These are phyloP conservation scores for Colletotrichum sublineola DNA, from an alignment of 2,329 filamentous ascomycete species.

Conservation along the genomic window DNA sequence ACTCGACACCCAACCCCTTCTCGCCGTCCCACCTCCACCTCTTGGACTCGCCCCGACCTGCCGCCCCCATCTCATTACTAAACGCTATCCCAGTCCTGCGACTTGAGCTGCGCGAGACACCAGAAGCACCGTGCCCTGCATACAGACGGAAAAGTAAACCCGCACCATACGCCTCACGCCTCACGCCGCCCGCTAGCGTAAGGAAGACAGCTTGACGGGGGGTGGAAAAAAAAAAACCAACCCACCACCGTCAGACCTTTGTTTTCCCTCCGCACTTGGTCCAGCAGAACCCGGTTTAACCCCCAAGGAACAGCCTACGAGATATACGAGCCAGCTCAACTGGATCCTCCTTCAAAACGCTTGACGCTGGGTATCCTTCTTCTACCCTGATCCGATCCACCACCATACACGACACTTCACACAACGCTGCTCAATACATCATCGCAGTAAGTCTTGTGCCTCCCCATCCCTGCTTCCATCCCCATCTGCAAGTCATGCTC, in stretches of 20 bases:
- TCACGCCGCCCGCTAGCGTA: constrained; percentile 36
- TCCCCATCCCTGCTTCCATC: constrained; percentile 23
- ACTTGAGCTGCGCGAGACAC: constrained; percentile 40
- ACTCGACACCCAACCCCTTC: constrained; percentile 30
- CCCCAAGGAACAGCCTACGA: constrained; percentile 27
- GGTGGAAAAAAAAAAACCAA: background rate
- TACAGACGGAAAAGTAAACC: constrained; percentile 36
- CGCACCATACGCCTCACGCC: constrained; percentile 28
- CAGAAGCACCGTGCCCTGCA: constrained; percentile 37
- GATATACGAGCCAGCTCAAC: constrained; percentile 31
- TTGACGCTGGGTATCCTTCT: constrained; percentile 18
- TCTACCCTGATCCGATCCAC: constrained; percentile 11
- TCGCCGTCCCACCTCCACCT: constrained; percentile 19
- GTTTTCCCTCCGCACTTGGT: constrained; percentile 38
- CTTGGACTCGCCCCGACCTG: constrained; percentile 35
- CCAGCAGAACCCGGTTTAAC: constrained; percentile 17
- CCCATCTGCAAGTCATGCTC: constrained; percentile 39
- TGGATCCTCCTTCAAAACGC: constrained; percentile 15
- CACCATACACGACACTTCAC: constrained; percentile 23
- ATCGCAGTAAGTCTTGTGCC: constrained; percentile 25
- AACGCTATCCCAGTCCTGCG: constrained; percentile 40
- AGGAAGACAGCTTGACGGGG: constrained; percentile 40
- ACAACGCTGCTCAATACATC: constrained; percentile 11
- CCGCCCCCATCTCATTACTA: constrained; percentile 35
- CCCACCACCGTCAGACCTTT: constrained; percentile 37